Percentiles rank a stretch among this genome's conserved stretches.
These are phyloP conservation scores for Psilocybe azurescens DNA, from an alignment of 768 basidiomycete genomes.

Conservation along the genomic window DNA sequence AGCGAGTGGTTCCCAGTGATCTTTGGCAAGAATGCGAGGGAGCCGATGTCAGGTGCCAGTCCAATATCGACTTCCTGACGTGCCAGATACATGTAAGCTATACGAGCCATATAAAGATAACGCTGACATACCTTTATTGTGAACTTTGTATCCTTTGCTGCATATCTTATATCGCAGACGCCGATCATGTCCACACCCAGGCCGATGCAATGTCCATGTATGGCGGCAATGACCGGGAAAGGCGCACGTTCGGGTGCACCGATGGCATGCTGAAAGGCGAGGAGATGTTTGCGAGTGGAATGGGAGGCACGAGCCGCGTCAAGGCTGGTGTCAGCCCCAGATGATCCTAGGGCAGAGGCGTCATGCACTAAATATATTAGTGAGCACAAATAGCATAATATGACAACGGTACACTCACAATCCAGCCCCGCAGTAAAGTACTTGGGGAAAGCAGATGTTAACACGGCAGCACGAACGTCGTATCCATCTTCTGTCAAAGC, in stretches of 20 bases:
- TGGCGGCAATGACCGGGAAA: conserved; percentile 84
- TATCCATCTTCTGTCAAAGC: conserved; percentile 49
- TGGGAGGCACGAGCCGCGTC: conserved; percentile 64
- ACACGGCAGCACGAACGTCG: conserved; percentile 72
- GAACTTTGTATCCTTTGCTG: conserved; percentile 65
- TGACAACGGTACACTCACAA: conserved; percentile 44
- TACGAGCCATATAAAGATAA: conserved; percentile 45
- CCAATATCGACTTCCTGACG: conserved; percentile 86
- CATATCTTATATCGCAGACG: conserved; percentile 81
- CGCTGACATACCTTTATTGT: conserved; percentile 70
- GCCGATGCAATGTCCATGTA: conserved; percentile 78
- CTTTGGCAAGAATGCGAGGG: conserved; percentile 82
- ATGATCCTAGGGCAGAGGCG: conserved; percentile 29
- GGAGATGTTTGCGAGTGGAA: conserved; percentile 49
- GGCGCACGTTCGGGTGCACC: conserved; percentile 67
- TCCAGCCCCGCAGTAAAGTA: conserved; percentile 87
- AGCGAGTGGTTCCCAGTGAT: conserved; percentile 77
- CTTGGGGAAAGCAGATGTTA: conserved; percentile 74
- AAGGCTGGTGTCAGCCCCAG: conserved; percentile 23
- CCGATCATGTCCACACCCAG: conserved; percentile 79
- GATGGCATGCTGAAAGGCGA: conserved; percentile 74
- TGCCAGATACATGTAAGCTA: not conserved
- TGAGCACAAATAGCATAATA: not conserved
- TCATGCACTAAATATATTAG: conserved; percentile 32
- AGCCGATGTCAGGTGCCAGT: conserved; percentile 87